Base-by-base conservation (phyloP, 225 moss, liverwort and hornwort genomes). In the Bryum argenteum region DNA sequence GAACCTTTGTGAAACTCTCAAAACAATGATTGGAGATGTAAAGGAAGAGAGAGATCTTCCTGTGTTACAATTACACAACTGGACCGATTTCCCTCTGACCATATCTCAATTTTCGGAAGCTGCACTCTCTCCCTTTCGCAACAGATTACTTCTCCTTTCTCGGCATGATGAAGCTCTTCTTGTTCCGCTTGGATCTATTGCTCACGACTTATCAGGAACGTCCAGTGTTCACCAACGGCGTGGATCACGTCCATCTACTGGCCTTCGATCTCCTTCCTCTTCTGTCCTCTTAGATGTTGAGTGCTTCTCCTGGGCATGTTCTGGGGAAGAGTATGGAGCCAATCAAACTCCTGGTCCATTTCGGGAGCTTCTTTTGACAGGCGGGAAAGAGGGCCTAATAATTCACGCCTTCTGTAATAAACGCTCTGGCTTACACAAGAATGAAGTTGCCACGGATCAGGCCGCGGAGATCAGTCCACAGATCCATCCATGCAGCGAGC, bases 331-430 rank as follows among this genome's bases (percentile, higher is more conserved):
- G 14, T 81, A 76, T 68, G 88, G 80, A 50, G 82, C 80, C 1
- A 79, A 82, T 50, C 75, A 75, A 43, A 60, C 72, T 15, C 51
- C 11, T 16, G 91, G 89, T 16, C 75, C 63, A 52, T 91, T 91
- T 69, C 84, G 77, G 82, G 89, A 91, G 71, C 63, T 91, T 65
- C 84, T 91, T 71, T 63, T 91, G 57, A 83, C 84, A 26, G 86
- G 79, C 65, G 80, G 82, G 53, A 42, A 78, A 53, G 86, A 87
- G 62, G 91, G 91, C 10, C 74, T 91, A 16, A 72, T 83, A 11
- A 75, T 91, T 72, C 86, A 91, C 65, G 77, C 82, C 55, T 79
- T 91, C 45, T 80, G 71, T 26, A 66, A 64, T 61, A 81, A 75
- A 67, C 56, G 57, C 48, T 61, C 42, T 14, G 43, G 28, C 50